These are phyloP conservation scores for Cardiospermum halicacabum DNA, from an alignment of 345 rosid genomes.

Conservation along the genomic window DNA sequence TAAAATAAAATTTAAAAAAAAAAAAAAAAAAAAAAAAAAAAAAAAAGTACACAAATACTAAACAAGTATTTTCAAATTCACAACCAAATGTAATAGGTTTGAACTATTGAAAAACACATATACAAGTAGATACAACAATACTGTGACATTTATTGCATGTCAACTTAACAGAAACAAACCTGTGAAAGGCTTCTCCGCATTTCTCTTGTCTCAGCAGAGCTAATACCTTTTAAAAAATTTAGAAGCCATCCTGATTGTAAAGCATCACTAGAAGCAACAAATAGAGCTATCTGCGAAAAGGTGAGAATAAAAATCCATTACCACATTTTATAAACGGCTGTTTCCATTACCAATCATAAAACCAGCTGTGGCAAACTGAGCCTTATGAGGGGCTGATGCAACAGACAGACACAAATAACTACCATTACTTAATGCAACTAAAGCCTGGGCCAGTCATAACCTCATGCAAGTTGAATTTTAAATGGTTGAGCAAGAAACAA, in stretches of 20 bases:
- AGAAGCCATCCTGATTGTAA: conserved; percentile 76
- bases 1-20: not conserved
- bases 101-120: not conserved
- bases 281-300: conserved; percentile 60
- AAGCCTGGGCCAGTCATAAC: not conserved
- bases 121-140: not conserved
- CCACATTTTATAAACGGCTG: not conserved
- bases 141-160: not conserved
- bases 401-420: not conserved
- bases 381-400: not conserved
- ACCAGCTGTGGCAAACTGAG: not conserved
- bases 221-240: conserved; percentile 52
- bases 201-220: conserved; percentile 44
- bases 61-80: not conserved
- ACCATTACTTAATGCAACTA: conserved; percentile 12
- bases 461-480: not conserved
- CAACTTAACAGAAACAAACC: conserved; percentile 37
- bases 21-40: too few species aligned
- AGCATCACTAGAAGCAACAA: conserved; percentile 84
- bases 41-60: too few species aligned
- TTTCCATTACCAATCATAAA: not conserved
- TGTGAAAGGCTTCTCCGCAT: conserved; percentile 59
- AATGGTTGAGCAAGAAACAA: not conserved
- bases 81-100: not conserved
- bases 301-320: not conserved